A percentile compares a stretch with the other conserved stretches of the same genome.
Evolutionary conservation across 345 rosid genomes (phyloP).

Genomic region (Arabis alpina): DNA sequence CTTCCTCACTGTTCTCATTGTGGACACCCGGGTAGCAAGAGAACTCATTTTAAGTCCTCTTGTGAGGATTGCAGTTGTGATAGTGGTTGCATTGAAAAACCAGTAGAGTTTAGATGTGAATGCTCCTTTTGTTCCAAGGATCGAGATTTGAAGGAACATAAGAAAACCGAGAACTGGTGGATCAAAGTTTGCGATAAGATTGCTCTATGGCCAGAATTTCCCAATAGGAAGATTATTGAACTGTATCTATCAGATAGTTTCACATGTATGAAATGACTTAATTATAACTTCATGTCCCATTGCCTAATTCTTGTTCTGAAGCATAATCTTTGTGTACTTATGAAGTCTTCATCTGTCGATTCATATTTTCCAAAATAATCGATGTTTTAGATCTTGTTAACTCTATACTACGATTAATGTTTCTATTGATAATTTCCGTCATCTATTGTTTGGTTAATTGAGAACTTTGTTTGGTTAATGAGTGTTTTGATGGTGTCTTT

Average conservation of each 20-base stretch:
- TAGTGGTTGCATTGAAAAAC: constrained; percentile 64
- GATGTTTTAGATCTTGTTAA: no score
- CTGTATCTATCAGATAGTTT: constrained; percentile 62
- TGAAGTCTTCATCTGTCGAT: no score
- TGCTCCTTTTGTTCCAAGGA: constrained; percentile 65
- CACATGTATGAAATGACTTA: constrained; percentile 42
- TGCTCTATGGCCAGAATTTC: constrained; percentile 56
- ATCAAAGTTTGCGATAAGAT: constrained; percentile 76
- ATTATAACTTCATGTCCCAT: constrained; percentile 11
- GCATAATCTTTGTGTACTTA: constrained; percentile 20
- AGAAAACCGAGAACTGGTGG: constrained; percentile 67
- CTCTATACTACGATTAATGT: no score
- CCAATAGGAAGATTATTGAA: constrained; percentile 66
- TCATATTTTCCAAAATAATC: no score
- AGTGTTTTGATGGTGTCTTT: no score
- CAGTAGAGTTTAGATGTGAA: constrained; percentile 64
- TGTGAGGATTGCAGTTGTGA: constrained; percentile 62
- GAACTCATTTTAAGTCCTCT: constrained; percentile 60
- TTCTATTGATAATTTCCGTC: no score
- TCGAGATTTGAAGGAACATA: constrained; percentile 59
- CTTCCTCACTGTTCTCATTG: constrained; percentile 81
- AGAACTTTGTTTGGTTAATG: no score
- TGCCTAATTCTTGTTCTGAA: constrained; percentile 21
- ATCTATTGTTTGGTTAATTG: no score
- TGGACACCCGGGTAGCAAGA: constrained; percentile 89